Evolutionary conservation across 768 basidiomycete genomes (phyloP).

Genomic region (Serendipita sp.): DNA sequence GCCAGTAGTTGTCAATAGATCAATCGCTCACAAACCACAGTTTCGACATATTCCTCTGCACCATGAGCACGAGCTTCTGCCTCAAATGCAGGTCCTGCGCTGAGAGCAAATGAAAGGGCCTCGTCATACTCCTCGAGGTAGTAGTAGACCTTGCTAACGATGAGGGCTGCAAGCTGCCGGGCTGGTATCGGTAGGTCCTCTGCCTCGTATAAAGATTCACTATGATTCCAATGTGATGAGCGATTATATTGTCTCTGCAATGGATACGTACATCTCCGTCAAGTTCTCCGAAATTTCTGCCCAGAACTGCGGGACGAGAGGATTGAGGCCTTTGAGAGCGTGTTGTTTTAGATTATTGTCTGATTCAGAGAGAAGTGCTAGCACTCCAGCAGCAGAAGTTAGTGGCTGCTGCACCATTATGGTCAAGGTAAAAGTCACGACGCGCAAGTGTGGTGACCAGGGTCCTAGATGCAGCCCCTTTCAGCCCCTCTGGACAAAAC

Average conservation of each 20-base stretch:
- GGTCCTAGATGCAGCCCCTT: neutral
- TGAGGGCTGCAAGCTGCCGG: conserved; percentile 69
- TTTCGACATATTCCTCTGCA: conserved; percentile 82
- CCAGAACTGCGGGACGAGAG: conserved; percentile 90
- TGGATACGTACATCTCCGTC: conserved; percentile 54
- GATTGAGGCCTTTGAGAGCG: conserved; percentile 69
- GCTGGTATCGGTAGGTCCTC: conserved; percentile 55
- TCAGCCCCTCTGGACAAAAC: neutral
- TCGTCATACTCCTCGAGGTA: conserved; percentile 93
- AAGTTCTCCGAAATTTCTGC: conserved; percentile 96
- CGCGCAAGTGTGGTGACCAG: neutral
- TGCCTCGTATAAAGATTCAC: conserved; percentile 81
- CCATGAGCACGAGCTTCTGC: conserved; percentile 44
- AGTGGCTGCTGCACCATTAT: conserved; percentile 54
- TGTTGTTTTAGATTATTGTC: conserved; percentile 78
- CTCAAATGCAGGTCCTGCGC: conserved; percentile 76
- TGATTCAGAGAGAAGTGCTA: conserved; percentile 78
- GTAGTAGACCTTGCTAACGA: conserved; percentile 97
- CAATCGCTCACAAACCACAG: conserved; percentile 65
- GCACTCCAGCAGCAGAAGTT: conserved; percentile 75
- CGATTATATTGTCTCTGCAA: neutral
- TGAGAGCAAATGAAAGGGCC: conserved; percentile 85
- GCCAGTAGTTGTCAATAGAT: neutral
- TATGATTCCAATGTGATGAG: conserved; percentile 21
- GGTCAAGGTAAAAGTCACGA: neutral